Conservation (phyloP, 169 alveolate species). For the Plasmodium adleri region DNA sequence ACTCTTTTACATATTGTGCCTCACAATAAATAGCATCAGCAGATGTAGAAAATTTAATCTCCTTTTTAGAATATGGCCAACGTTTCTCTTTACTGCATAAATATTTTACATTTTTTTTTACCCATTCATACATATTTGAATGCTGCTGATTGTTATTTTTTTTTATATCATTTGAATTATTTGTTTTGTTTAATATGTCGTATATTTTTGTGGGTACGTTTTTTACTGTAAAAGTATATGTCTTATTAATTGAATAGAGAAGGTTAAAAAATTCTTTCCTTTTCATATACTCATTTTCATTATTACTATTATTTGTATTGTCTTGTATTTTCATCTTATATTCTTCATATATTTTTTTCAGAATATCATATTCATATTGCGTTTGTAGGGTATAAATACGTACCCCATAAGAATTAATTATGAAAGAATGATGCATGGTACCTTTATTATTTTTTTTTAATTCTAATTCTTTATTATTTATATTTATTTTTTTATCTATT, state of each 20-base stretch:
- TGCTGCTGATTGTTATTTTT: neutral
- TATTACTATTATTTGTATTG: neutral
- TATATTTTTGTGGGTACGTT: slow-evolving; percentile 29
- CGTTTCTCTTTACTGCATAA: slow-evolving; percentile 10
- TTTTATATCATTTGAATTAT: neutral
- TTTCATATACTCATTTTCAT: neutral
- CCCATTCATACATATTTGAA: neutral
- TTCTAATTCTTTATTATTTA: neutral
- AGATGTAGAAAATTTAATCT: neutral
- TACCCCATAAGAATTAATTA: neutral
- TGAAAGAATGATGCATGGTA: neutral
- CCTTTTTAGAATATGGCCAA: slow-evolving; percentile 23
- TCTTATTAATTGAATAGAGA: neutral
- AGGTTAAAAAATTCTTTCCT: slow-evolving; percentile 16
- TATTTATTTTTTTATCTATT: neutral
- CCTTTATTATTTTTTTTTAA: neutral
- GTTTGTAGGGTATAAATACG: slow-evolving; percentile 6
- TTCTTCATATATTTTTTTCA: neutral
- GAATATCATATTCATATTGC: slow-evolving; percentile 17
- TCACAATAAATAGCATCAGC: slow-evolving; percentile 17
- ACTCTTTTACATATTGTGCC: slow-evolving; percentile 30
- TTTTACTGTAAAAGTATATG: slow-evolving; percentile 13
- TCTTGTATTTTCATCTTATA: neutral
- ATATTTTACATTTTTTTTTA: slow-evolving; percentile 6
- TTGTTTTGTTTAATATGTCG: slow-evolving; percentile 1